Evolutionary conservation across 495 filamentous ascomycete species (phyloP).

Genomic region (Staphylotrichum longicolle): DNA sequence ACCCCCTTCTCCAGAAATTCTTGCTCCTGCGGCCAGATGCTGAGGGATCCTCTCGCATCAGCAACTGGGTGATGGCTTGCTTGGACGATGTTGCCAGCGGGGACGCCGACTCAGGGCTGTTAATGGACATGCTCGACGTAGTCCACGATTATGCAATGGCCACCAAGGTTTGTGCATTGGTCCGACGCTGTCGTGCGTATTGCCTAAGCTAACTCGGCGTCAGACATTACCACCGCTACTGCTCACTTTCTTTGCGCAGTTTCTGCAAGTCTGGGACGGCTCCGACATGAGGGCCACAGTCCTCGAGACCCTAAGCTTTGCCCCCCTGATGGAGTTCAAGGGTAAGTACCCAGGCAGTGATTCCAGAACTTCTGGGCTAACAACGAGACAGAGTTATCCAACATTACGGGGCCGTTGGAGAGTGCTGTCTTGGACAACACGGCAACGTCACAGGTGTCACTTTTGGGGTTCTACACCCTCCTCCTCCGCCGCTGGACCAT

Average conservation of each 20-base stretch:
- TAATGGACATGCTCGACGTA: constrained; percentile 56
- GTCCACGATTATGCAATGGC: constrained; percentile 58
- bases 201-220: constrained; percentile 11
- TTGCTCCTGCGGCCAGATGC: constrained; percentile 62
- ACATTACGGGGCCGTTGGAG: constrained; percentile 59
- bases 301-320: constrained; percentile 62
- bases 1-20: constrained; percentile 76
- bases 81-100: constrained; percentile 58
- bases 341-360: constrained; percentile 33
- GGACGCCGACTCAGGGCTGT: constrained; percentile 47
- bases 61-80: constrained; percentile 65
- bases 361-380: constrained; percentile 2
- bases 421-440: constrained; percentile 52
- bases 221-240: constrained; percentile 62
- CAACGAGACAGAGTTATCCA: constrained; percentile 47
- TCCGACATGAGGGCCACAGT: constrained; percentile 55
- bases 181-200: no score
- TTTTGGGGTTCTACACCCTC: constrained; percentile 69
- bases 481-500: constrained; percentile 69
- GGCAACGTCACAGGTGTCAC: constrained; percentile 47
- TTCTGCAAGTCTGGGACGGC: constrained; percentile 69
- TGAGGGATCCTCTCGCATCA: constrained; percentile 53
- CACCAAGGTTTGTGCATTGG: constrained; percentile 57
- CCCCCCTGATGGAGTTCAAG: constrained; percentile 59
- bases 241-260: constrained; percentile 59